Conservation (phyloP, 176 grass and related monocot species). For the Miscanthus lutarioriparius region DNA sequence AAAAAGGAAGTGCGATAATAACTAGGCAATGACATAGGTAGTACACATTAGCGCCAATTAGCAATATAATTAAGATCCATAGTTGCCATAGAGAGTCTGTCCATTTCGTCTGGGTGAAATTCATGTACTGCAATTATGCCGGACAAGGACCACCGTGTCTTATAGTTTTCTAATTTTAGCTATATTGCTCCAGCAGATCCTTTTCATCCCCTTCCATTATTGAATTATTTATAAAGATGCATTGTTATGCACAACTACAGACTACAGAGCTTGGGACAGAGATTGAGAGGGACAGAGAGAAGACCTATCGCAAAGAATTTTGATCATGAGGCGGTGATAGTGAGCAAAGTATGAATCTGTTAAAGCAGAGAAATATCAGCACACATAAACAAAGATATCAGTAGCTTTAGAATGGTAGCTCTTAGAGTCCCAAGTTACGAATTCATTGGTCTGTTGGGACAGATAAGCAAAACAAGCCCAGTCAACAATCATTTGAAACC, state of each 20-base stretch:
- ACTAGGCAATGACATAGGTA: not conserved
- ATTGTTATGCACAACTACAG: not conserved
- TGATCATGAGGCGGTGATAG: not conserved
- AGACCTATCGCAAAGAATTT: not conserved
- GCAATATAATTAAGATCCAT: not conserved
- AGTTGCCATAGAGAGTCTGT: not conserved
- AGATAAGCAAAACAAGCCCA: conserved; percentile 8
- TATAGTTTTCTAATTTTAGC: not conserved
- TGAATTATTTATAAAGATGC: not conserved
- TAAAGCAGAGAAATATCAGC: not conserved
- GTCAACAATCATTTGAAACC: not conserved
- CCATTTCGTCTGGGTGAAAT: not conserved
- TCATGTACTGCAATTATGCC: not conserved
- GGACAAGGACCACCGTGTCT: not conserved
- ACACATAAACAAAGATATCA: not conserved
- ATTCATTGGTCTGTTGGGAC: not conserved
- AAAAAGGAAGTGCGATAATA: not conserved
- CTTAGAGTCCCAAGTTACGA: not conserved
- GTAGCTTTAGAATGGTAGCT: not conserved
- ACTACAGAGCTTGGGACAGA: not conserved
- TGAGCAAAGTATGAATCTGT: not conserved
- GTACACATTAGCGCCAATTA: not conserved
- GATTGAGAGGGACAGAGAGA: not conserved
- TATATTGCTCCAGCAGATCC: not conserved
- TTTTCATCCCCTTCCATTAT: not conserved